These are phyloP conservation scores for Cyberlindnera amylophila DNA, from an alignment of 805 yeast species.

Conservation along the genomic window DNA sequence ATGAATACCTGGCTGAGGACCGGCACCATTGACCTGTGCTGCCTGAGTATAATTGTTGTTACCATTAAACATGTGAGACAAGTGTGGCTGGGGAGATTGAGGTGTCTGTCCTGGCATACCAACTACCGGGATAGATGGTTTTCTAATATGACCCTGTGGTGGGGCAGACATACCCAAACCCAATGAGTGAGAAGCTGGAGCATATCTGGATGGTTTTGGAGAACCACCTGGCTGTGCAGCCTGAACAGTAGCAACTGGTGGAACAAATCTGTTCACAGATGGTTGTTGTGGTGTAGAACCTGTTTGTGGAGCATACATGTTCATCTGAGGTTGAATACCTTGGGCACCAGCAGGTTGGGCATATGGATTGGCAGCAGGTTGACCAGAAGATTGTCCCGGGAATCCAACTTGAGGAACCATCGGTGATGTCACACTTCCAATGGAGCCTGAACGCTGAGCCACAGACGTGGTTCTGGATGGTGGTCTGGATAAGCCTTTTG, in stretches of 20 bases:
- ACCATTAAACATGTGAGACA: constrained; percentile 5
- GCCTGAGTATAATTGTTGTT: constrained; percentile 7
- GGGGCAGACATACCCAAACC: neutral
- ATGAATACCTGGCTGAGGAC: neutral
- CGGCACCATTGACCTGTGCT: neutral
- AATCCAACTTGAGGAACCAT: constrained; percentile 6
- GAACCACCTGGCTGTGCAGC: neutral
- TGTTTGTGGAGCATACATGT: constrained; percentile 2
- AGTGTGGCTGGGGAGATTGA: constrained; percentile 7
- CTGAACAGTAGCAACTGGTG: constrained; percentile 1
- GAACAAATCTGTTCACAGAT: neutral
- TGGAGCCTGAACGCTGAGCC: constrained; percentile 2
- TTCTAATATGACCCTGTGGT: neutral
- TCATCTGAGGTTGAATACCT: neutral
- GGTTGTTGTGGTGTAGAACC: constrained; percentile 3
- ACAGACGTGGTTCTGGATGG: constrained; percentile 3
- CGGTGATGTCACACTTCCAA: constrained; percentile 10
- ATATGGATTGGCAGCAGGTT: constrained; percentile 2
- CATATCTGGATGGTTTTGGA: constrained; percentile 6
- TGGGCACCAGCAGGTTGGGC: constrained; percentile 3
- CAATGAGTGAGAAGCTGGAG: constrained; percentile 1
- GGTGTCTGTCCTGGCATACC: neutral
- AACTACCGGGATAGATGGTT: neutral
- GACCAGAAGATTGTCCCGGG: neutral
- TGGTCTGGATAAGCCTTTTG: constrained; percentile 9